phyloP scores from a whole-genome alignment of 2,329 filamentous ascomycete species.

The Hortaea sp. region DNA sequence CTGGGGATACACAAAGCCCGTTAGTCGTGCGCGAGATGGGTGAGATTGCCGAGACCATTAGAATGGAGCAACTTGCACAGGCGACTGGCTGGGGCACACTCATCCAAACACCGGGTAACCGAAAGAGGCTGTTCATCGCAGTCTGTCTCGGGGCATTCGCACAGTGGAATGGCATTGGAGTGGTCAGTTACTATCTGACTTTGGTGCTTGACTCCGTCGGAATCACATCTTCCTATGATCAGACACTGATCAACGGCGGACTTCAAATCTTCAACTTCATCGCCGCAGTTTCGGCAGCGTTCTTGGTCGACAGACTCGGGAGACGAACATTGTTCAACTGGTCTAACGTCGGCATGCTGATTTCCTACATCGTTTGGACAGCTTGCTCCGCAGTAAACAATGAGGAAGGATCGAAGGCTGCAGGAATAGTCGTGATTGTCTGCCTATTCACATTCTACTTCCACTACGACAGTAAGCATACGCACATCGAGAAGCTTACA shows the following conservation, averaged over 20 bases:
- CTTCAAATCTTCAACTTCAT: conserved; percentile 30
- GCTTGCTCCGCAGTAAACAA: conserved; percentile 37
- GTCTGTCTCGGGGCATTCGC: conserved; percentile 6
- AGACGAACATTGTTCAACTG: conserved; percentile 21
- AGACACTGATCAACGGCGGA: conserved; percentile 37
- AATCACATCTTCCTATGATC: conserved; percentile 12
- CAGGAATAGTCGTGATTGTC: conserved; percentile 14
- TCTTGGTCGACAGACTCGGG: conserved; percentile 24
- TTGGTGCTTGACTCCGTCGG: conserved; percentile 17
- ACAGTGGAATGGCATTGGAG: conserved; percentile 19
- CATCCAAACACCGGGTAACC: conserved; percentile 5
- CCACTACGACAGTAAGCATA: conserved; percentile 7
- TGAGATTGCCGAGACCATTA: conserved; percentile 24
- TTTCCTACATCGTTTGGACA: conserved; percentile 28
- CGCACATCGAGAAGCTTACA: too few relatives aligned
- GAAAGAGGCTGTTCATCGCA: conserved; percentile 6
- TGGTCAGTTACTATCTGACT: conserved; percentile 30
- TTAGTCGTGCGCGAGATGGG: conserved; percentile 39
- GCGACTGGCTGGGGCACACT: conserved; percentile 4
- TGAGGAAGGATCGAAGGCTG: conserved; percentile 10
- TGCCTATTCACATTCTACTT: conserved; percentile 14
- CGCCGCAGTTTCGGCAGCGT: conserved; percentile 41
- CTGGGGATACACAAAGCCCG: conserved; percentile 44
- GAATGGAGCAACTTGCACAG: conserved; percentile 5
- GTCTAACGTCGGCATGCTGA: conserved; percentile 28